These are phyloP conservation scores for Calonectria naviculata DNA, from an alignment of 2,329 filamentous ascomycete species.

Conservation along the genomic window DNA sequence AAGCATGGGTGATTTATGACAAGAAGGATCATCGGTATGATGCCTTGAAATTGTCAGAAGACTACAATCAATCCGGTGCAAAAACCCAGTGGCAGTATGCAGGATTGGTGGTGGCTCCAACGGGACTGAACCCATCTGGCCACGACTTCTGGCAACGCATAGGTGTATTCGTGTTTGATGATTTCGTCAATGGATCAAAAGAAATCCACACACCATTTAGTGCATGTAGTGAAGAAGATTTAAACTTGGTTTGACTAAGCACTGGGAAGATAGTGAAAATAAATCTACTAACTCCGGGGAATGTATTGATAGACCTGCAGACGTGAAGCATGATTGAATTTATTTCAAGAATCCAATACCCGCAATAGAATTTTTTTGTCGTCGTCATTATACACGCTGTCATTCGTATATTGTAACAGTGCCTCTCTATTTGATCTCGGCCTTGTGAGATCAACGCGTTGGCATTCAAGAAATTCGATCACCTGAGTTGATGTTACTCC, in stretches of 20 bases:
- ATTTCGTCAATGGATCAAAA: neutral
- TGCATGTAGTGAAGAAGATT: neutral
- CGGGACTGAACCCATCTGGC: too few species aligned
- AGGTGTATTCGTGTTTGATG: neutral
- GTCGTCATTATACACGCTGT: too few species aligned
- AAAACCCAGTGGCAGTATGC: neutral
- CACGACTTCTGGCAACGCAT: neutral
- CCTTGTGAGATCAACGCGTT: neutral
- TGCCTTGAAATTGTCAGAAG: neutral
- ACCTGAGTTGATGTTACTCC: rapidly evolving
- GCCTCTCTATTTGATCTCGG: neutral
- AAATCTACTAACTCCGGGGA: too few species aligned
- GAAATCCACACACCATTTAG: neutral
- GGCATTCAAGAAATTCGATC: neutral
- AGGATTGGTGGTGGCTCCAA: neutral
- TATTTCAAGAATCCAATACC: too few species aligned
- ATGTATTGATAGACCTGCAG: too few species aligned
- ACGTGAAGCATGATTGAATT: too few species aligned
- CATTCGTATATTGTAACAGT: neutral
- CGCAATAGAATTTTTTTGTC: too few species aligned
- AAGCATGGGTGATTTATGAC: neutral
- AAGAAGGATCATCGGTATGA: neutral
- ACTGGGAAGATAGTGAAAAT: too few species aligned
- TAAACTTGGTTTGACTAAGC: neutral
- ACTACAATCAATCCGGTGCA: neutral